A percentile compares a stretch with the other conserved stretches of the same genome.
phyloP scores from a whole-genome alignment of 75 land plant species.

The Picea sitchensis region DNA sequence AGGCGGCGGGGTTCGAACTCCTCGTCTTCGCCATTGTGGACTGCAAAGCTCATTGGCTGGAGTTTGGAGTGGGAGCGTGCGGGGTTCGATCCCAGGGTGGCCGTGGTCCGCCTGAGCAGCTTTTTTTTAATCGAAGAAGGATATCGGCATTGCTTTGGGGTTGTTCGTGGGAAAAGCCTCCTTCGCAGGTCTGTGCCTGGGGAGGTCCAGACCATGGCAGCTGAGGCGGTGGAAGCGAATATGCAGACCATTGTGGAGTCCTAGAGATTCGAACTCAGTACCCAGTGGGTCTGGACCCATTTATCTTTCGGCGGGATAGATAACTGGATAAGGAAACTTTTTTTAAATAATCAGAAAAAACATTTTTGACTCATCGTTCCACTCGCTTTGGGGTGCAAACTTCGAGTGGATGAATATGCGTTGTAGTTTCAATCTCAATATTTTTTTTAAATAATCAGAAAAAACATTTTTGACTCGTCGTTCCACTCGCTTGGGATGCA shows the following conservation, averaged over 20 bases:
- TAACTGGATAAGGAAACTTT: no score
- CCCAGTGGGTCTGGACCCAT: not conserved
- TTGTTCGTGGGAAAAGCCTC: not conserved
- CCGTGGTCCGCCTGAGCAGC: not conserved
- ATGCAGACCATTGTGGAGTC: not conserved
- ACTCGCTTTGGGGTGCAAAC: no score
- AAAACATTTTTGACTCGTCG: no score
- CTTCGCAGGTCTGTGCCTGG: not conserved
- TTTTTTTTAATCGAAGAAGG: not conserved
- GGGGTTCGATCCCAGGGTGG: constrained; percentile 4
- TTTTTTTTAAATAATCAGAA: no score
- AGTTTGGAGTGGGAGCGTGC: not conserved
- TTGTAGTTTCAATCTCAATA: no score
- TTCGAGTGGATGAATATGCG: no score
- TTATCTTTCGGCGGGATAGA: no score
- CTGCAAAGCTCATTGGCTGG: not conserved
- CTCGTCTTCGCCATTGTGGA: not conserved
- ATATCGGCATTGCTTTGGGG: not conserved
- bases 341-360: no score
- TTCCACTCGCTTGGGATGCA: no score
- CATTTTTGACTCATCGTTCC: no score
- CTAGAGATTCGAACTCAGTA: not conserved
- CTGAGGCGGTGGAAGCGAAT: not conserved
- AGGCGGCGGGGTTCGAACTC: not conserved
- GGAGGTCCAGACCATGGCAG: not conserved